Conservation (phyloP, 176 grass and related monocot genomes). For the Alloteropsis semialata region DNA sequence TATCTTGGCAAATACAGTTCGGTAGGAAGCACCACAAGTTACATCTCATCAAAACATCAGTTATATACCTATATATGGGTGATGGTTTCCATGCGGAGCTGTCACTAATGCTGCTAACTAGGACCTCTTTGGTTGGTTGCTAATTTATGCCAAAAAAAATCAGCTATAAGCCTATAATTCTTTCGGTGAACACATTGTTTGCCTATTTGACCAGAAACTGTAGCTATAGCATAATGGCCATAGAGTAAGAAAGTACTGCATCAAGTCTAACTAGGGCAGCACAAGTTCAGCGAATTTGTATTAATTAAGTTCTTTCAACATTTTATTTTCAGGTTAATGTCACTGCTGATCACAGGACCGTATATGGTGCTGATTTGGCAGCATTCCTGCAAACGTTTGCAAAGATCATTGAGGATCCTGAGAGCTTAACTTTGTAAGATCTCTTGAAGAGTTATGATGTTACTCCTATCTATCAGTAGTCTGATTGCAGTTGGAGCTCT, state of each 20-base stretch:
- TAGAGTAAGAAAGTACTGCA: not conserved
- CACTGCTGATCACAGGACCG: slow-evolving; percentile 92
- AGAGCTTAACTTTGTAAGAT: slow-evolving; percentile 79
- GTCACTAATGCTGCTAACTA: not conserved
- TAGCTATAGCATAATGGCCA: not conserved
- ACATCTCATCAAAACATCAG: not conserved
- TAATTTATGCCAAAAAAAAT: not conserved
- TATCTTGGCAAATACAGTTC: not conserved
- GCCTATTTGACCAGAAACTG: not conserved
- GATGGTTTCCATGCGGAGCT: not conserved
- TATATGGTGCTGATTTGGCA: slow-evolving; percentile 97
- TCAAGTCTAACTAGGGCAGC: not conserved
- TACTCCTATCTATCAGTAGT: slow-evolving; percentile 16
- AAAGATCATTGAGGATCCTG: slow-evolving; percentile 89
- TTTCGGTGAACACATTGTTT: not conserved
- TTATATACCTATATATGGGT: not conserved
- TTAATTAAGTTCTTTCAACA: not conserved
- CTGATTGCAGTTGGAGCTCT: slow-evolving; percentile 29
- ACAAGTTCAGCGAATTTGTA: not conserved
- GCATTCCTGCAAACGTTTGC: slow-evolving; percentile 92
- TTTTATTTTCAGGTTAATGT: slow-evolving; percentile 83
- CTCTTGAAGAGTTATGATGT: slow-evolving; percentile 26
- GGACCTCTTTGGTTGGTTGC: not conserved
- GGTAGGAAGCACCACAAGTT: not conserved
- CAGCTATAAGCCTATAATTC: not conserved